phyloP scores from a whole-genome alignment of 179 eudicot species.

The Carnegiea gigantea region DNA sequence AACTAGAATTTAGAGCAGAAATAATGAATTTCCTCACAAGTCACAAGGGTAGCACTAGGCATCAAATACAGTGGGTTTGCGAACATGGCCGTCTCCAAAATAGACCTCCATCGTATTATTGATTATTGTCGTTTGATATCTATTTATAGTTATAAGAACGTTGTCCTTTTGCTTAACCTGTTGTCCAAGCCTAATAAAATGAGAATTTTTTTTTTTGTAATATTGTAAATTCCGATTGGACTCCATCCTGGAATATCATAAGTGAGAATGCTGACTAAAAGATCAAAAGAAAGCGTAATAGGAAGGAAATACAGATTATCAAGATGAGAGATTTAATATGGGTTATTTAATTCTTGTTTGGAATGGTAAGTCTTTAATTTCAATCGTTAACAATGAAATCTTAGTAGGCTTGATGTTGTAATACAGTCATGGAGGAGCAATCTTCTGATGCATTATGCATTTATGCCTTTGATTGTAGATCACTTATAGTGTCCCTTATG shows the following conservation, averaged over 20 bases:
- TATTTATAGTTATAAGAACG: neutral
- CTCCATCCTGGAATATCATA: too few relatives aligned
- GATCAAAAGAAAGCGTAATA: neutral
- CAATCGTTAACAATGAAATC: neutral
- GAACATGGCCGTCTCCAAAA: neutral
- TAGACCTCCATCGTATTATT: neutral
- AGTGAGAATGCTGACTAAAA: too few relatives aligned
- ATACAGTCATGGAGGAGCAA: neutral
- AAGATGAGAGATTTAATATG: neutral
- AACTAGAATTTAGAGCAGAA: neutral
- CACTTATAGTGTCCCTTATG: conserved; percentile 97
- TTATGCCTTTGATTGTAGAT: conserved; percentile 48
- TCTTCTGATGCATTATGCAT: neutral
- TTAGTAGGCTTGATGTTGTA: neutral
- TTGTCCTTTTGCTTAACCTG: neutral
- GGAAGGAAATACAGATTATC: neutral
- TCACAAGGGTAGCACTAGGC: neutral
- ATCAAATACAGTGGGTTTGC: neutral
- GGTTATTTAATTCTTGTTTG: neutral
- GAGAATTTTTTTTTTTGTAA: neutral
- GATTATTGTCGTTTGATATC: neutral
- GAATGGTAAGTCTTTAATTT: neutral
- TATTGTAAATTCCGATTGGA: too few relatives aligned
- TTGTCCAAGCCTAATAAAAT: neutral
- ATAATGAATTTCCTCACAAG: neutral